Percentiles rank a stretch among this genome's conserved stretches.
phyloP scores from a whole-genome alignment of 2,329 filamentous ascomycete genomes.

The Epichloe scottii region DNA sequence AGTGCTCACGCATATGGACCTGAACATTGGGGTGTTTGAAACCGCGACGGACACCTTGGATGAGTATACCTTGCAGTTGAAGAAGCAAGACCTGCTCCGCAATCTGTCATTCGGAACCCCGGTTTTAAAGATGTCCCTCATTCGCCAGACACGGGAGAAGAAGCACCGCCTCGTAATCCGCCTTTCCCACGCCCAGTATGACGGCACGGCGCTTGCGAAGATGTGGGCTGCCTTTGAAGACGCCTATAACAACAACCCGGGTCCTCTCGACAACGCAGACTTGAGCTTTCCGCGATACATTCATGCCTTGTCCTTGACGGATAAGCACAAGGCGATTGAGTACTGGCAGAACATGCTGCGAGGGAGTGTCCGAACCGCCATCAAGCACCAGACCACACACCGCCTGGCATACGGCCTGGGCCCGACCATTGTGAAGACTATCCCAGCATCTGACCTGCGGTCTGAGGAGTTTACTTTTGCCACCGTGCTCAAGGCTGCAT shows the following conservation, averaged over 20 bases:
- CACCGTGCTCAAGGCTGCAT: background rate
- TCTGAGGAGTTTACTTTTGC: constrained; percentile 1
- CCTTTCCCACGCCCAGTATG: constrained; percentile 3
- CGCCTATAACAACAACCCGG: background rate
- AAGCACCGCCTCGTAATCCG: background rate
- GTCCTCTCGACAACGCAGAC: background rate
- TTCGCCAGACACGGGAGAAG: background rate
- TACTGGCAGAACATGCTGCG: constrained; percentile 1
- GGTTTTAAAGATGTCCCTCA: background rate
- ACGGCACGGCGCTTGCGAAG: constrained; percentile 2
- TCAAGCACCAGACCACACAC: constrained; percentile 2
- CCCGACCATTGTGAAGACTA: background rate
- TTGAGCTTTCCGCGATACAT: background rate
- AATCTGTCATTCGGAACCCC: background rate
- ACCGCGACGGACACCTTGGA: background rate
- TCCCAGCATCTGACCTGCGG: background rate
- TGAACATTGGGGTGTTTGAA: background rate
- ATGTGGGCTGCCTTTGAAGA: constrained; percentile 2
- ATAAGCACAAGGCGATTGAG: background rate
- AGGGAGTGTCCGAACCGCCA: background rate
- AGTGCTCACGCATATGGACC: background rate
- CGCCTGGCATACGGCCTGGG: background rate
- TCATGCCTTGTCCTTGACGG: background rate
- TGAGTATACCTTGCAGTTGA: constrained; percentile 1
- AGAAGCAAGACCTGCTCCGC: background rate